A percentile compares a stretch with the other conserved stretches of the same genome.
These are phyloP conservation scores for Kodamaea nitidulidarum DNA, from an alignment of 805 yeast species.

Conservation along the genomic window DNA sequence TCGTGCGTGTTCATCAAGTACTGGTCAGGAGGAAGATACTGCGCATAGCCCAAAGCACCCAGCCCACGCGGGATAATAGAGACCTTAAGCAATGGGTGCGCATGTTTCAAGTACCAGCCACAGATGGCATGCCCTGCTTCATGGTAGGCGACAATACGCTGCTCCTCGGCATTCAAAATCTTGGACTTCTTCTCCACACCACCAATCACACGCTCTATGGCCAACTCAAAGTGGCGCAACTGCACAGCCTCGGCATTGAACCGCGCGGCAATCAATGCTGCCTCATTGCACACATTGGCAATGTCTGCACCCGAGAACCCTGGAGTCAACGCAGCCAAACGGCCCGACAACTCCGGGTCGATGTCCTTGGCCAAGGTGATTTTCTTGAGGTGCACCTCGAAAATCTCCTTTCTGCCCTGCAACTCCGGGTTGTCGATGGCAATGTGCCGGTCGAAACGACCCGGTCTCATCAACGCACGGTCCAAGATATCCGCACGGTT, in stretches of 20 bases:
- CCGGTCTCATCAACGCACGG: constrained; percentile 91
- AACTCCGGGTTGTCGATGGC: constrained; percentile 90
- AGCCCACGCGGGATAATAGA: constrained; percentile 96
- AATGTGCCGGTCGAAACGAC: constrained; percentile 94
- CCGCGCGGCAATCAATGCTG: constrained; percentile 95
- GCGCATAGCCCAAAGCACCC: constrained; percentile 97
- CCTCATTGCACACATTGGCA: constrained; percentile 95
- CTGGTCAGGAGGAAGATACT: constrained; percentile 90
- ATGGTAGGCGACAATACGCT: constrained; percentile 89
- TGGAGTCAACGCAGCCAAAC: constrained; percentile 92
- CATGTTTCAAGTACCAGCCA: constrained; percentile 90
- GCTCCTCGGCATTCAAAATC: constrained; percentile 80
- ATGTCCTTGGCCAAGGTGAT: constrained; percentile 53
- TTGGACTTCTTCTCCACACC: constrained; percentile 91
- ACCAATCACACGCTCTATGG: constrained; percentile 95
- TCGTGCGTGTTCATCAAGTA: constrained; percentile 75
- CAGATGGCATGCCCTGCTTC: constrained; percentile 99
- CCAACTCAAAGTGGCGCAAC: constrained; percentile 83
- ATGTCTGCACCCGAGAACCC: constrained; percentile 99
- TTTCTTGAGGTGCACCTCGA: constrained; percentile 76
- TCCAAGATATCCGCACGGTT: constrained; percentile 93
- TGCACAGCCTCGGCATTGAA: constrained; percentile 65
- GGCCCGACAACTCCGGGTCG: constrained; percentile 61
- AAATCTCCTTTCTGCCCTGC: constrained; percentile 91
- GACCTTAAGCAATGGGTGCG: constrained; percentile 92